Evolutionary conservation across 306 rosid species (phyloP).

Genomic region (Citrullus amarus): DNA sequence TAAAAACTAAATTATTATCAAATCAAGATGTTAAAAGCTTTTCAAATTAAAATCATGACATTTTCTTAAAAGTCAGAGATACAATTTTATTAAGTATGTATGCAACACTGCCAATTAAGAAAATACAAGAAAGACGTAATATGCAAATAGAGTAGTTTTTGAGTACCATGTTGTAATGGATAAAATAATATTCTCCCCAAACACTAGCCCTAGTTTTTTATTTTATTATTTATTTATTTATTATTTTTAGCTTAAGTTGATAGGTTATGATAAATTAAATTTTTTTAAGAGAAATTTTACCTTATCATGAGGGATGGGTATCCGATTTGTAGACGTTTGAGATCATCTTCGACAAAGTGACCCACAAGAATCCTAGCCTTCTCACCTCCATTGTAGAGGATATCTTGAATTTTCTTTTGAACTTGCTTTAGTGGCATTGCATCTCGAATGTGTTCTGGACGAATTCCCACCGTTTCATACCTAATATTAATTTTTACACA

Average conservation of each 20-base stretch:
- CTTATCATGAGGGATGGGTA: conserved; percentile 55
- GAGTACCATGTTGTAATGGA: too few relatives aligned
- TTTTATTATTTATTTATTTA: too few relatives aligned
- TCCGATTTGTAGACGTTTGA: conserved; percentile 63
- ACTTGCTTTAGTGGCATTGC: conserved; percentile 65
- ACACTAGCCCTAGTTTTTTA: too few relatives aligned
- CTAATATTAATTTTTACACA: conserved; percentile 11
- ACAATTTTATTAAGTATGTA: too few relatives aligned
- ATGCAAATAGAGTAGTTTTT: too few relatives aligned
- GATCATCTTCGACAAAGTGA: conserved; percentile 75
- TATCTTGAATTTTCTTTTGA: conserved; percentile 75
- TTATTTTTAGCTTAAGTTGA: neutral
- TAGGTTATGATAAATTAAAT: neutral
- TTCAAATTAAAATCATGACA: too few relatives aligned
- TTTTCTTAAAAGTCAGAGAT: too few relatives aligned
- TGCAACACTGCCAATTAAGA: too few relatives aligned
- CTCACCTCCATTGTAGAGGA: conserved; percentile 73
- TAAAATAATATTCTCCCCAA: too few relatives aligned
- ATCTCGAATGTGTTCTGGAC: conserved; percentile 73
- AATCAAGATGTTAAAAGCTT: too few relatives aligned
- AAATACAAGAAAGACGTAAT: too few relatives aligned
- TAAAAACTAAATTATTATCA: too few relatives aligned
- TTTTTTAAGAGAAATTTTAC: conserved; percentile 13
- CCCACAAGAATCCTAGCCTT: conserved; percentile 82
- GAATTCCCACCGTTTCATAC: conserved; percentile 83